phyloP scores from a whole-genome alignment of 208 protist genomes.

The Crithidia expoeki region DNA sequence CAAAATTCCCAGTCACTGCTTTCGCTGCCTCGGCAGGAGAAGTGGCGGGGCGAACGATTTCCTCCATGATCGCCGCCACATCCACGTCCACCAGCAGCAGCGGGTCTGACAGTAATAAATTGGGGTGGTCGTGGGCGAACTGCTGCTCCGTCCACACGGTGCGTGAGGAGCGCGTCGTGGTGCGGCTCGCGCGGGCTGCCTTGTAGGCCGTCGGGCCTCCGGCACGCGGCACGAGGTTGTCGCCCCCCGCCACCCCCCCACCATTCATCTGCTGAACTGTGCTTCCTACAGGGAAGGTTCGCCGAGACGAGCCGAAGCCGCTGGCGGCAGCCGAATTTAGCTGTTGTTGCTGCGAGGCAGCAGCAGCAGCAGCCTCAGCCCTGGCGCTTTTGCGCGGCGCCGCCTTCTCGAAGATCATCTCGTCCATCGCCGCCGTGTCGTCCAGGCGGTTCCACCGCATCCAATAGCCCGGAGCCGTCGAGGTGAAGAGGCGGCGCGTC shows the following conservation, averaged over 20 bases:
- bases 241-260: not conserved
- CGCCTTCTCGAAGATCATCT: constrained; percentile 24
- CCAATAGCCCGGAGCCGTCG: constrained; percentile 30
- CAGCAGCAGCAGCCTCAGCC: not conserved
- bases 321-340: not conserved
- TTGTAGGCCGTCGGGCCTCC: constrained; percentile 2
- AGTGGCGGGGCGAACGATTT: constrained; percentile 5
- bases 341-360: constrained; percentile 9
- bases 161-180: constrained; percentile 3
- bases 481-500: constrained; percentile 29
- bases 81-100: constrained; percentile 30
- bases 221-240: not conserved
- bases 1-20: not conserved
- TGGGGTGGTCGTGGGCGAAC: constrained; percentile 34
- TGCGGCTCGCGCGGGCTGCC: constrained; percentile 1
- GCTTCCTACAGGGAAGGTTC: not conserved
- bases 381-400: not conserved
- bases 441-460: constrained; percentile 33
- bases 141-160: constrained; percentile 30
- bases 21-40: not conserved
- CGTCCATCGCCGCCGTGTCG: constrained; percentile 37
- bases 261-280: not conserved
- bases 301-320: not conserved
- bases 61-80: constrained; percentile 19
- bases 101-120: constrained; percentile 22